phyloP scores from a whole-genome alignment of 192 early-diverging fungal species.

The Phycomyces blakesleeanus region DNA sequence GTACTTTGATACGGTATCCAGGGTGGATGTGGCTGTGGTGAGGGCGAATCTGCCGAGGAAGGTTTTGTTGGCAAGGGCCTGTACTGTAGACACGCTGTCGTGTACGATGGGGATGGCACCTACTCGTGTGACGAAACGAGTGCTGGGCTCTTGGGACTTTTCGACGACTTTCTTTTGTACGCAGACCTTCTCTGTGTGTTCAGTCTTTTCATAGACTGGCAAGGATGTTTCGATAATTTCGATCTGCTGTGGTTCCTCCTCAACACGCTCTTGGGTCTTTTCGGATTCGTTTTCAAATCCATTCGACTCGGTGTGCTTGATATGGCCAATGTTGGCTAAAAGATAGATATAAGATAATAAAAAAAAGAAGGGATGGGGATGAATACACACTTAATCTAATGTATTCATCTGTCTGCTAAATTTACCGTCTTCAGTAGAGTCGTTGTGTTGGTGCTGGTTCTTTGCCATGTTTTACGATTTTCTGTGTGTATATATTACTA shows the following conservation, averaged over 20 bases:
- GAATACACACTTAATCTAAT: no score
- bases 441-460: conserved; percentile 9
- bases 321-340: conserved; percentile 12
- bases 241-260: no score
- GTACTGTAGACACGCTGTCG: conserved; percentile 28
- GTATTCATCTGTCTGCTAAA: no score
- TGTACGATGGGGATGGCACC: conserved; percentile 32
- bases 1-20: conserved; percentile 7
- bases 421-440: conserved; percentile 16
- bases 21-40: conserved; percentile 24
- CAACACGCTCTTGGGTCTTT: no score
- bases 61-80: conserved; percentile 25
- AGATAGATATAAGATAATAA: conserved; percentile 5
- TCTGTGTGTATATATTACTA: not conserved
- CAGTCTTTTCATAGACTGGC: conserved; percentile 1
- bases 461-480: conserved; percentile 10
- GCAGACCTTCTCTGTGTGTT: conserved; percentile 9
- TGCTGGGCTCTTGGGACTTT: not conserved
- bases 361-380: not conserved
- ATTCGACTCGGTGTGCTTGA: conserved; percentile 14
- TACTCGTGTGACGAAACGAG: conserved; percentile 31
- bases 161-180: conserved; percentile 3
- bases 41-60: conserved; percentile 31
- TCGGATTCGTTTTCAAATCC: not conserved
- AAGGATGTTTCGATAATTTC: not conserved